phyloP scores from a whole-genome alignment of 495 filamentous ascomycete genomes.

The Pyrenopolyporus hunteri region DNA sequence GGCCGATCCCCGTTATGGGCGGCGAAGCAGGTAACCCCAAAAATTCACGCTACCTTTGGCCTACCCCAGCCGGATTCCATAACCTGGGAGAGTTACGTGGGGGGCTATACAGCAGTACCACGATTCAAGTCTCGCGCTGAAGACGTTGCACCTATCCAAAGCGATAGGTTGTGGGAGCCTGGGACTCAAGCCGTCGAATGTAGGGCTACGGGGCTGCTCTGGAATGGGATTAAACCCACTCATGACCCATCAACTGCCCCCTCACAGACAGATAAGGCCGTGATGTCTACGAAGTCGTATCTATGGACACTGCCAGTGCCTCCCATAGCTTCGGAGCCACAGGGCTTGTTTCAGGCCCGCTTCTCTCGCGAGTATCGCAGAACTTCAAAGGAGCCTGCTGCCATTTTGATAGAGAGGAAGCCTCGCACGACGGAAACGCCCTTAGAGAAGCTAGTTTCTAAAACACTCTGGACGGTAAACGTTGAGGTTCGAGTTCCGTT shows the following conservation, averaged over 20 bases:
- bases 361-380: slow-evolving; percentile 19
- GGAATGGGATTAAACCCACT: slow-evolving; percentile 25
- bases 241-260: background rate
- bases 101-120: slow-evolving; percentile 8
- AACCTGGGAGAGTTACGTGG: slow-evolving; percentile 36
- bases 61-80: slow-evolving; percentile 38
- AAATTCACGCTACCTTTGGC: slow-evolving; percentile 15
- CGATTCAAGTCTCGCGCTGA: slow-evolving; percentile 20
- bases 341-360: slow-evolving; percentile 28
- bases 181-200: slow-evolving; percentile 13
- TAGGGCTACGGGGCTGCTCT: slow-evolving; percentile 12
- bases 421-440: slow-evolving; percentile 25
- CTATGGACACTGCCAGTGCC: slow-evolving; percentile 14
- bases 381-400: slow-evolving; percentile 35
- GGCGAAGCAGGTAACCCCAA: background rate
- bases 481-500: background rate
- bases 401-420: slow-evolving; percentile 30
- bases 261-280: slow-evolving; percentile 15
- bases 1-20: slow-evolving; percentile 29
- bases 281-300: background rate
- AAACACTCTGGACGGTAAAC: slow-evolving; percentile 37
- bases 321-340: background rate
- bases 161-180: slow-evolving; percentile 37
- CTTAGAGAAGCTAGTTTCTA: slow-evolving; percentile 40
- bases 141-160: slow-evolving; percentile 35